These are phyloP conservation scores for Boletus sp. DNA, from an alignment of 768 basidiomycete genomes.

Conservation along the genomic window DNA sequence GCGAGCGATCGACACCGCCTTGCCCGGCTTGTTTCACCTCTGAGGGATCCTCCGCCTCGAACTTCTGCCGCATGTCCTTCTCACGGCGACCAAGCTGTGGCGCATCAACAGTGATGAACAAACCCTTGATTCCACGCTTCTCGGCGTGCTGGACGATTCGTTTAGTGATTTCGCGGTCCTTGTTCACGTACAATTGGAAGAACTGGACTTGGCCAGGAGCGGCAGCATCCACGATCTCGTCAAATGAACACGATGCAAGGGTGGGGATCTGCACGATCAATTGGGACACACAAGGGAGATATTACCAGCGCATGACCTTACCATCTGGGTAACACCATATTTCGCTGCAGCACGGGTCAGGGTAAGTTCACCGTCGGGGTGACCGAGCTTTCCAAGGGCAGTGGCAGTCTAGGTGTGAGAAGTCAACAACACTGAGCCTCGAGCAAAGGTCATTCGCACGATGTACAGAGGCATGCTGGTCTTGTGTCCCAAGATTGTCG, in stretches of 20 bases:
- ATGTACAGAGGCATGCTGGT: conserved; percentile 81
- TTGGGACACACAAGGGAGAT: neutral
- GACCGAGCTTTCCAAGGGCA: conserved; percentile 89
- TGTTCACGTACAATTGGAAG: conserved; percentile 89
- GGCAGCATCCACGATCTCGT: conserved; percentile 89
- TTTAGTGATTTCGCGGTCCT: conserved; percentile 80
- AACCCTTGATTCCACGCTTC: conserved; percentile 81
- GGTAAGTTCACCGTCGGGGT: conserved; percentile 92
- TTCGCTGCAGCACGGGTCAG: conserved; percentile 86
- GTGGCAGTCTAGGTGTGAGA: conserved; percentile 57
- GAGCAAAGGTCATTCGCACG: conserved; percentile 35
- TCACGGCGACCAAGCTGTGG: conserved; percentile 93
- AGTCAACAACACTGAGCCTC: conserved; percentile 1
- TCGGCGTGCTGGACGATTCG: conserved; percentile 89
- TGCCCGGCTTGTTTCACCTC: conserved; percentile 42
- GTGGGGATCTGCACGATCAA: conserved; percentile 74
- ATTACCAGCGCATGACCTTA: conserved; percentile 15
- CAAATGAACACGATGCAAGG: conserved; percentile 91
- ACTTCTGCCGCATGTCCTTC: conserved; percentile 97
- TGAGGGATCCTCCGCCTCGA: conserved; percentile 65
- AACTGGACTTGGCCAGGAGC: conserved; percentile 77
- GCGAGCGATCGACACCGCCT: conserved; percentile 68
- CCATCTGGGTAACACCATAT: conserved; percentile 74
- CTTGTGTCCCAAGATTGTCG: conserved; percentile 72
- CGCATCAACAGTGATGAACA: conserved; percentile 98